Conservation (phyloP, 2,329 filamentous ascomycete species). For the Epichloe sylvatica region DNA sequence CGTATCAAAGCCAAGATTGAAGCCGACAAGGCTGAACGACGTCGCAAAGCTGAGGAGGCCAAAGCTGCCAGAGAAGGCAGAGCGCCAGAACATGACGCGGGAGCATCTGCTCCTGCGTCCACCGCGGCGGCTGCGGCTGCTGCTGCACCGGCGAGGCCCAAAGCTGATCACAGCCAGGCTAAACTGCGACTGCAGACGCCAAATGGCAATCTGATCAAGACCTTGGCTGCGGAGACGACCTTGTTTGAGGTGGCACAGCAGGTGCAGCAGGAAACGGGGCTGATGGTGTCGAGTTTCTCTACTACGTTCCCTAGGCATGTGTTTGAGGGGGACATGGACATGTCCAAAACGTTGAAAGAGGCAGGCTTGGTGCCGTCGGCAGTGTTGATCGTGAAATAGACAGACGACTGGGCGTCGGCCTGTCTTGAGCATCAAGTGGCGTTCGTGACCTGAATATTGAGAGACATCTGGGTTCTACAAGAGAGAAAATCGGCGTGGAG, state of each 20-base stretch:
- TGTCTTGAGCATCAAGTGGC: not conserved
- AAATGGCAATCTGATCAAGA: conserved; percentile 67
- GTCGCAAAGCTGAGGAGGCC: conserved; percentile 69
- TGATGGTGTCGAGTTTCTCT: conserved; percentile 60
- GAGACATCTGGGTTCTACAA: not conserved
- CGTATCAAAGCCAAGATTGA: conserved; percentile 88
- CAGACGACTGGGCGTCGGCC: no score
- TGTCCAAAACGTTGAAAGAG: conserved; percentile 85
- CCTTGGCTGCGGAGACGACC: conserved; percentile 76
- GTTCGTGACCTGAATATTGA: not conserved
- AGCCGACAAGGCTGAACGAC: conserved; percentile 81
- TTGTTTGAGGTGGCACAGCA: conserved; percentile 81
- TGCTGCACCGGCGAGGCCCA: conserved; percentile 43
- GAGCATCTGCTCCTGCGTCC: conserved; percentile 24
- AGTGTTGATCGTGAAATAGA: conserved; percentile 61
- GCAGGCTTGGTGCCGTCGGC: conserved; percentile 81
- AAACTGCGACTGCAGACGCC: conserved; percentile 68
- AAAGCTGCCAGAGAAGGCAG: conserved; percentile 79
- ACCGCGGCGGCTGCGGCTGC: conserved; percentile 21
- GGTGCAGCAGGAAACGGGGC: conserved; percentile 56
- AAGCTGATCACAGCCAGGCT: conserved; percentile 63
- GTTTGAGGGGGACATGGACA: conserved; percentile 55
- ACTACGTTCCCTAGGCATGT: conserved; percentile 80
- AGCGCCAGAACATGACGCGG: conserved; percentile 26
- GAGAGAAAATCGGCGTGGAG: not conserved